Evolutionary conservation across 2,329 filamentous ascomycete genomes (phyloP), one percentile per base, ranked within the genome.

Genomic region (Claviceps sorghi): DNA sequence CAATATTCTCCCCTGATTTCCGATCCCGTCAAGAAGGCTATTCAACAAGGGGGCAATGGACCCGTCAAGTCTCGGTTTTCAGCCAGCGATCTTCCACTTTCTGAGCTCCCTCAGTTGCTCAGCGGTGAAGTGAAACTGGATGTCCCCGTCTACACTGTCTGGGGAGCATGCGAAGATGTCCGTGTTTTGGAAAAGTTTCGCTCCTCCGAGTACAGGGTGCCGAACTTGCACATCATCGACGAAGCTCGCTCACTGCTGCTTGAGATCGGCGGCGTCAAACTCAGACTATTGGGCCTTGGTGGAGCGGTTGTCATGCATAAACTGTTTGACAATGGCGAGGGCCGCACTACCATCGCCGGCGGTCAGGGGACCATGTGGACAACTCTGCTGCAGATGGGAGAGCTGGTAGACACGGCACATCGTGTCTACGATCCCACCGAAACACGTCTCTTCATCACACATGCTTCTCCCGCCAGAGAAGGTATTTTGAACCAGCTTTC

Each of bases 291-390:
- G 32, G 93, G 93, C 56, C 77, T 98, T 36, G 93, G 93, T 58
- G 93, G 93, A 62, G 93, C 93, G 7, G 91, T 98, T 5, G 93
- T 98, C 55, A 98, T 98, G 89, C 93, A 98, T 77, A 98, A 98
- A 77, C 80, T 98, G 19, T 98, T 98, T 64, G 93, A 98, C 69
- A 98, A 98, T 60, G 93, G 93, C 52, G 93, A 98, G 65, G 93
- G 93, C 55, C 84, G 91, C 69, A 98, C 93, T 49, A 98, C 94
- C 2, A 98, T 98, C 69, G 93, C 93, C 22, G 93, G 93, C 65
- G 93, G 93, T 21, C 93, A 98, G 69, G 93, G 93, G 56, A 98
- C 93, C 46, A 98, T 98, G 93, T 98, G 93, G 93, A 98, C 93
- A 8, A 98, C 93, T 7, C 75, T 98, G 32, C 72, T 98, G 58